These are phyloP conservation scores for Termitomyces titanicus DNA, from an alignment of 768 basidiomycete species.

Conservation along the genomic window DNA sequence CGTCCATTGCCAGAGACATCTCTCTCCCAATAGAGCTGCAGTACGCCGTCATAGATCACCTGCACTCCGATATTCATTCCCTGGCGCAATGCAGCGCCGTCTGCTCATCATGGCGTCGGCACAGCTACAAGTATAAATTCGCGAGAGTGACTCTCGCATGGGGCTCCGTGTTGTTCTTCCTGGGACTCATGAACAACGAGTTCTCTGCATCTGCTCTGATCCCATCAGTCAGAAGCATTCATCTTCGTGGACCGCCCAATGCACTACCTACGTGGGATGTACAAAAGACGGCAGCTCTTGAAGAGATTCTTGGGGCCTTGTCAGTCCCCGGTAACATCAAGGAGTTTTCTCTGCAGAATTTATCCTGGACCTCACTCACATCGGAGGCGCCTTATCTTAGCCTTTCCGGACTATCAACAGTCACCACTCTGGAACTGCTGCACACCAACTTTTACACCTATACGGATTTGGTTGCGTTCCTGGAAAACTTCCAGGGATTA, in stretches of 20 bases:
- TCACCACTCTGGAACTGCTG: constrained; percentile 8
- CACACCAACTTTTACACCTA: neutral
- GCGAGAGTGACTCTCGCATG: constrained; percentile 11
- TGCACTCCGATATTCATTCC: constrained; percentile 10
- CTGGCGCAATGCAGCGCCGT: constrained; percentile 16
- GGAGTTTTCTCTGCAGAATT: neutral
- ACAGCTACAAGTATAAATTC: constrained; percentile 20
- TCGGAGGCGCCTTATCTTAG: neutral
- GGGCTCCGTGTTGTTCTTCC: constrained; percentile 14
- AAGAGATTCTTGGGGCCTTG: neutral
- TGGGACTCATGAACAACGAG: constrained; percentile 11
- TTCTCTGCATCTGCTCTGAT: constrained; percentile 19
- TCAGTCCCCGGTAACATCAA: neutral
- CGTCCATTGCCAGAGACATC: neutral
- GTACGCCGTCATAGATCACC: constrained; percentile 18
- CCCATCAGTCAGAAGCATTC: constrained; percentile 14
- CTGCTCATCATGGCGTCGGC: constrained; percentile 21
- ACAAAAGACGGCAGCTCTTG: neutral
- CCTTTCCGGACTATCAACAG: neutral
- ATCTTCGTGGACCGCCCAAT: constrained; percentile 5
- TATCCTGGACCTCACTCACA: neutral
- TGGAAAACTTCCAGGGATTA: constrained; percentile 4
- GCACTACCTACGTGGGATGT: constrained; percentile 6
- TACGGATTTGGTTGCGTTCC: constrained; percentile 6
- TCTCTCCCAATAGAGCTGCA: constrained; percentile 22